phyloP scores from a whole-genome alignment of 768 basidiomycete genomes.

The Rhodocollybia butyracea region DNA sequence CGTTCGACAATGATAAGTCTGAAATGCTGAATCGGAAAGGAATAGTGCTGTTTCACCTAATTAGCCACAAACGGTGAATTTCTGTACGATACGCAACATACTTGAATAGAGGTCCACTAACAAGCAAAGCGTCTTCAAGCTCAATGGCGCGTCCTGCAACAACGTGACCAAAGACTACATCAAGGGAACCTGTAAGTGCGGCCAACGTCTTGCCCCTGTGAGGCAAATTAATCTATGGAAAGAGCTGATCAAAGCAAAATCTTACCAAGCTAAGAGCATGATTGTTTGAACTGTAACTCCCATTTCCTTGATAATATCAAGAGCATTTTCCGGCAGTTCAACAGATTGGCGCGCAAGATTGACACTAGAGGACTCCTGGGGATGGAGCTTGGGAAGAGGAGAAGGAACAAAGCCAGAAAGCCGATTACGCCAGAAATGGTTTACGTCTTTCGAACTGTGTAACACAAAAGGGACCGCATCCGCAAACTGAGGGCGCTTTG shows the following conservation, averaged over 20 bases:
- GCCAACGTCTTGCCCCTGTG: constrained; percentile 8
- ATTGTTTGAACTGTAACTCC: constrained; percentile 8
- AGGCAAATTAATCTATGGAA: not conserved
- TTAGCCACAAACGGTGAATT: no score
- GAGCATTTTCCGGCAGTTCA: not conserved
- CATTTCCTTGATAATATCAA: constrained; percentile 2
- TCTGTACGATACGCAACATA: no score
- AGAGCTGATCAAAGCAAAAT: not conserved
- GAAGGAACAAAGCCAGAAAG: constrained; percentile 1
- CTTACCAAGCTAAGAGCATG: constrained; percentile 6
- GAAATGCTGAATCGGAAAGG: constrained; percentile 9
- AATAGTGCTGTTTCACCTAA: constrained; percentile 10
- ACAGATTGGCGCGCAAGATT: not conserved
- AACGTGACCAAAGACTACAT: constrained; percentile 10
- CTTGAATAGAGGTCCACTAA: constrained; percentile 7
- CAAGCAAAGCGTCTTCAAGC: not conserved
- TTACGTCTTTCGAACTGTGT: constrained; percentile 6
- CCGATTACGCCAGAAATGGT: constrained; percentile 4
- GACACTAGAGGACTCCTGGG: not conserved
- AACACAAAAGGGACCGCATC: constrained; percentile 6
- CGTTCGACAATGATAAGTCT: constrained; percentile 5
- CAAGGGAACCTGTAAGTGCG: not conserved
- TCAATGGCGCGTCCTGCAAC: constrained; percentile 8
- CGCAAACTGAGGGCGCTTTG: constrained; percentile 4
- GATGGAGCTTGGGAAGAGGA: not conserved